phyloP scores from a whole-genome alignment of 768 basidiomycete species.

The Lepiota venenata region DNA sequence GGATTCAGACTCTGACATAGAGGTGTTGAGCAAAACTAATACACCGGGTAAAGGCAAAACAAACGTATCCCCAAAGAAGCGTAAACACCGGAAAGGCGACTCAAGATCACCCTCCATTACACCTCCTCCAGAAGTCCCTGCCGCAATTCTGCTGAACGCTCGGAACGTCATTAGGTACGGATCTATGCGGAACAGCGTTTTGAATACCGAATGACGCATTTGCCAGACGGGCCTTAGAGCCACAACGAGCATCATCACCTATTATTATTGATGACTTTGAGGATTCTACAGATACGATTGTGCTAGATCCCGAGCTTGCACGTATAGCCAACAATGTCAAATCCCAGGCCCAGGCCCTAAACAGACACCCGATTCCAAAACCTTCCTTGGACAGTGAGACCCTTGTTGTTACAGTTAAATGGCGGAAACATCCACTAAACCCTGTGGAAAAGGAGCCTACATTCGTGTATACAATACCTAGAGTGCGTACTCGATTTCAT shows the following conservation, averaged over 20 bases:
- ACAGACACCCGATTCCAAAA: conserved; percentile 22
- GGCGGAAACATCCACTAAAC: conserved; percentile 64
- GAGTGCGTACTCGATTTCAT: conserved; percentile 36
- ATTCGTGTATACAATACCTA: conserved; percentile 55
- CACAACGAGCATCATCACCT: conserved; percentile 45
- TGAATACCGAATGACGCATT: background rate
- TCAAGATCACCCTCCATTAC: conserved; percentile 62
- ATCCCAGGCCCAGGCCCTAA: conserved; percentile 17
- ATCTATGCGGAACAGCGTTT: background rate
- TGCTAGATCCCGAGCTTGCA: conserved; percentile 61
- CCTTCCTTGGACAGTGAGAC: conserved; percentile 30
- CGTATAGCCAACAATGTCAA: conserved; percentile 43
- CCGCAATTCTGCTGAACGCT: conserved; percentile 51
- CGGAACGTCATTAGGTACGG: conserved; percentile 59
- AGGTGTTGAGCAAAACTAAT: conserved; percentile 24
- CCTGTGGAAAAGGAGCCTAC: conserved; percentile 30
- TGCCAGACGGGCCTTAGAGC: conserved; percentile 46
- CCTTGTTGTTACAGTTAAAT: conserved; percentile 54
- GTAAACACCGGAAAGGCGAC: conserved; percentile 51
- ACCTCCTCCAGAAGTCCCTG: conserved; percentile 64
- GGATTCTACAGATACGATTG: conserved; percentile 34
- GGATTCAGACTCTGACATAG: conserved; percentile 45
- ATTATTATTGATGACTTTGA: conserved; percentile 26
- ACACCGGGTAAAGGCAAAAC: conserved; percentile 28
- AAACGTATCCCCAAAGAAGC: conserved; percentile 20